These are phyloP conservation scores for Plantago major DNA, from an alignment of 257 asterid species.

Conservation along the genomic window DNA sequence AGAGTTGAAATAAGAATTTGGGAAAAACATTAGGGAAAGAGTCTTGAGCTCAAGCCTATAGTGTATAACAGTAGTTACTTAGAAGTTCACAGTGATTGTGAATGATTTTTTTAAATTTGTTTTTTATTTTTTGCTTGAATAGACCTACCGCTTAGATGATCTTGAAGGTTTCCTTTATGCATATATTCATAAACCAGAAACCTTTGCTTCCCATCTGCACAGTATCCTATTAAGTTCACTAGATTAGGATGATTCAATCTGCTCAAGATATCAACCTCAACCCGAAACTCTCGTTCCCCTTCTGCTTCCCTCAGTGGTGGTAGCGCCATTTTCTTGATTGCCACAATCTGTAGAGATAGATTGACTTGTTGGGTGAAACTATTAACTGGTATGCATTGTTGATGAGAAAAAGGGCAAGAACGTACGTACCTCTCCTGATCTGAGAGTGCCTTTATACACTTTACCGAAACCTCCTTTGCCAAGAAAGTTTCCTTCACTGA, in stretches of 20 bases:
- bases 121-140: neutral
- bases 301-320: constrained; percentile 79
- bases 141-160: constrained; percentile 76
- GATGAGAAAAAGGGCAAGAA: neutral
- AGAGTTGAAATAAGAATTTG: too few species aligned
- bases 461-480: constrained; percentile 98
- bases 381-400: too few species aligned
- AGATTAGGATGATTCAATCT: constrained; percentile 94
- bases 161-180: constrained; percentile 85
- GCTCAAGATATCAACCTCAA: constrained; percentile 95
- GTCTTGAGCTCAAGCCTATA: too few species aligned
- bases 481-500: constrained; percentile 69
- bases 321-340: constrained; percentile 93
- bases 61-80: too few species aligned
- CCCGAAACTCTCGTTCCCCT: constrained; percentile 91
- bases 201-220: constrained; percentile 97
- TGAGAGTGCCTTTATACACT: constrained; percentile 82
- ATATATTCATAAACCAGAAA: constrained; percentile 86
- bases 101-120: too few species aligned
- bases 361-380: too few species aligned
- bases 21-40: too few species aligned
- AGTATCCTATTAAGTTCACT: constrained; percentile 74
- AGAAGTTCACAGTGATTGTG: too few species aligned
- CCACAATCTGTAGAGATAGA: constrained; percentile 56
- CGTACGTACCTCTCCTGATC: constrained; percentile 72